Percentiles rank a stretch among this genome's conserved stretches.
Evolutionary conservation across 2,329 filamentous ascomycete species (phyloP).

Genomic region (Cladosporium sp.): DNA sequence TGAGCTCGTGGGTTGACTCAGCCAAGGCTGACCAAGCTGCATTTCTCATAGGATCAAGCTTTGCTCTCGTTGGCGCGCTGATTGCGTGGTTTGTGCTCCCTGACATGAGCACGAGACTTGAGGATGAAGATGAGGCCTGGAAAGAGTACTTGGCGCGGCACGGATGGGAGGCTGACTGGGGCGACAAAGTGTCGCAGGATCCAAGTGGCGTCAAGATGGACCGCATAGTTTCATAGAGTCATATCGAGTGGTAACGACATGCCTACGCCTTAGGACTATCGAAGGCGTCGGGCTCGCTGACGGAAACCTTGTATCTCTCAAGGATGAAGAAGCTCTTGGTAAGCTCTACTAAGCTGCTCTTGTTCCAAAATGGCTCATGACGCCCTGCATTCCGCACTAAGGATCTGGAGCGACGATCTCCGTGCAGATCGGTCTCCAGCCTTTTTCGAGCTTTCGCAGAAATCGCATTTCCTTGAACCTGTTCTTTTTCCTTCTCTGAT

Average conservation of each 20-base stretch:
- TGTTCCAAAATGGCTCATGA: background rate
- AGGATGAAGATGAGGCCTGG: conserved; percentile 44
- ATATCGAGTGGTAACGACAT: background rate
- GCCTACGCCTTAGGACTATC: background rate
- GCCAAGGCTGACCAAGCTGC: conserved; percentile 72
- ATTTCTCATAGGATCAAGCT: conserved; percentile 75
- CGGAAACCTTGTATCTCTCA: background rate
- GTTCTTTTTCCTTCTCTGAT: too few relatives aligned
- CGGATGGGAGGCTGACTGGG: conserved; percentile 34
- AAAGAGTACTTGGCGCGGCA: conserved; percentile 47
- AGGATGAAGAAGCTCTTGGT: background rate
- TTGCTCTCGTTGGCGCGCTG: conserved; percentile 71
- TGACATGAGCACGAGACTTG: conserved; percentile 29
- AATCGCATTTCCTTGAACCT: background rate
- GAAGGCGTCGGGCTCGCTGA: background rate
- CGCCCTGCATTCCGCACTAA: background rate
- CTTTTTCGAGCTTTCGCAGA: background rate
- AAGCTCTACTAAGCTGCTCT: background rate
- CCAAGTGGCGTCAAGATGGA: conserved; percentile 10
- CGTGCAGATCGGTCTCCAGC: background rate
- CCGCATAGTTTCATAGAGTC: conserved; percentile 1
- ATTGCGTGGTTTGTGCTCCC: conserved; percentile 58
- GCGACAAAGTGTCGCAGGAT: conserved; percentile 8
- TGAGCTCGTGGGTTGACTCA: conserved; percentile 56
- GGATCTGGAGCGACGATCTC: background rate